These are phyloP conservation scores for Torrubiellomyces zombiae DNA, from an alignment of 2,329 filamentous ascomycete species.

Conservation along the genomic window DNA sequence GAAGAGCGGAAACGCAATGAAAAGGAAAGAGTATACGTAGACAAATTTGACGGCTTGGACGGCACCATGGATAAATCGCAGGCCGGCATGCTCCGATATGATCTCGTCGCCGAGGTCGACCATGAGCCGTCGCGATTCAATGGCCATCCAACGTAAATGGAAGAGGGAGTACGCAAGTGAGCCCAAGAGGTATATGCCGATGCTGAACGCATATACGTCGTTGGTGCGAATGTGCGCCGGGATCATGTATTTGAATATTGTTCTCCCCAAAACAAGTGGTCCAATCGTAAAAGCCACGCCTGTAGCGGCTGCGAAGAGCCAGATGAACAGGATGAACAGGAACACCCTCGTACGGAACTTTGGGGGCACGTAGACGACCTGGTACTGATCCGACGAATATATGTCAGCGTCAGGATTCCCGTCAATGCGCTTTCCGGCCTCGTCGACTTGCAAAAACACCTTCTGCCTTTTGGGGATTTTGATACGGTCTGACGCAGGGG, in stretches of 20 bases:
- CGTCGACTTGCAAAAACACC: constrained; percentile 64
- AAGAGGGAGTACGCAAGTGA: constrained; percentile 44
- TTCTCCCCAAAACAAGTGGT: constrained; percentile 70
- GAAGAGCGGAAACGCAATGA: constrained; percentile 65
- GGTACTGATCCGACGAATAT: constrained; percentile 44
- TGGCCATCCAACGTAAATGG: constrained; percentile 26
- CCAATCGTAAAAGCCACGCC: constrained; percentile 75
- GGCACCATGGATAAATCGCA: constrained; percentile 11
- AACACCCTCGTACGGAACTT: constrained; percentile 67
- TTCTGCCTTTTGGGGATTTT: constrained; percentile 71
- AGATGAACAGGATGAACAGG: constrained; percentile 76
- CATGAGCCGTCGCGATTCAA: constrained; percentile 15
- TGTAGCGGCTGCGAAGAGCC: constrained; percentile 80
- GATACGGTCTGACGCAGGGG: constrained; percentile 89
- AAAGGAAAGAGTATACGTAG: constrained; percentile 62
- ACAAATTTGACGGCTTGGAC: constrained; percentile 29
- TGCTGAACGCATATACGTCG: constrained; percentile 90
- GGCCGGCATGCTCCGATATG: constrained; percentile 7
- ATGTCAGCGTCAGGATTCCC: constrained; percentile 34
- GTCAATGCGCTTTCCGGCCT: constrained; percentile 44
- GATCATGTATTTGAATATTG: constrained; percentile 56
- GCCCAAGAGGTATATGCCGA: constrained; percentile 71
- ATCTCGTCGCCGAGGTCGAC: constrained; percentile 9
- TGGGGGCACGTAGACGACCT: constrained; percentile 68
- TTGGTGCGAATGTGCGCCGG: constrained; percentile 63